These are phyloP conservation scores for Penicillium coprophilum DNA, from an alignment of 495 filamentous ascomycete genomes.

Conservation along the genomic window DNA sequence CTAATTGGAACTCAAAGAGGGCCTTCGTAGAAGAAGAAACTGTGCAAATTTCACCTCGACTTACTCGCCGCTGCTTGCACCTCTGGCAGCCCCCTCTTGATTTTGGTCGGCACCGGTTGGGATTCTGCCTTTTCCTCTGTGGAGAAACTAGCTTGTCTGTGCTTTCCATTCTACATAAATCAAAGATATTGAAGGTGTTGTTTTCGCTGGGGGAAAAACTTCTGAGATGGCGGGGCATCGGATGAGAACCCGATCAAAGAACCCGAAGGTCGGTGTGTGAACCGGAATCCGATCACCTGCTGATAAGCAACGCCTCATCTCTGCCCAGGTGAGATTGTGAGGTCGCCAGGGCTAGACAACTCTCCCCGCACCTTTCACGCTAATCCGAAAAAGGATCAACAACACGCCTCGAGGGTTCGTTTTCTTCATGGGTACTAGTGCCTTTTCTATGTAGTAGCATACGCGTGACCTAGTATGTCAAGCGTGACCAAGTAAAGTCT, in stretches of 20 bases:
- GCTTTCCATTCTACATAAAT: constrained; percentile 3
- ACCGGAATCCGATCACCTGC: constrained; percentile 14
- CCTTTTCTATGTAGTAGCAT: neutral
- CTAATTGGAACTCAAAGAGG: neutral
- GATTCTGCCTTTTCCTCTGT: constrained; percentile 23
- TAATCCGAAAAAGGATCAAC: constrained; percentile 1
- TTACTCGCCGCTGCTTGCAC: constrained; percentile 33
- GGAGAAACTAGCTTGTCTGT: neutral
- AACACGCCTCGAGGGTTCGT: neutral
- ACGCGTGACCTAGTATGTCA: neutral
- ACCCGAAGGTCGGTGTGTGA: neutral
- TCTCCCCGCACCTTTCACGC: constrained; percentile 1
- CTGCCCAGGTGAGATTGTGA: too few relatives aligned
- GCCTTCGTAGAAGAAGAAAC: neutral
- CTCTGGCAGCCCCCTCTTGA: constrained; percentile 27
- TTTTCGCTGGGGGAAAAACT: neutral
- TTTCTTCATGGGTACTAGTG: neutral
- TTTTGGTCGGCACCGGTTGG: constrained; percentile 28
- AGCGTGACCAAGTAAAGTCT: neutral
- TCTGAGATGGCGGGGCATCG: neutral
- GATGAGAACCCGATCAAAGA: constrained; percentile 5
- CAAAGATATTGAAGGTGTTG: neutral
- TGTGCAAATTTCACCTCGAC: constrained; percentile 18
- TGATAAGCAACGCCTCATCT: constrained; percentile 2
- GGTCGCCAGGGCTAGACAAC: too few relatives aligned